Evolutionary conservation across 768 basidiomycete genomes (phyloP).

Genomic region (Boletus rubescentipes): DNA sequence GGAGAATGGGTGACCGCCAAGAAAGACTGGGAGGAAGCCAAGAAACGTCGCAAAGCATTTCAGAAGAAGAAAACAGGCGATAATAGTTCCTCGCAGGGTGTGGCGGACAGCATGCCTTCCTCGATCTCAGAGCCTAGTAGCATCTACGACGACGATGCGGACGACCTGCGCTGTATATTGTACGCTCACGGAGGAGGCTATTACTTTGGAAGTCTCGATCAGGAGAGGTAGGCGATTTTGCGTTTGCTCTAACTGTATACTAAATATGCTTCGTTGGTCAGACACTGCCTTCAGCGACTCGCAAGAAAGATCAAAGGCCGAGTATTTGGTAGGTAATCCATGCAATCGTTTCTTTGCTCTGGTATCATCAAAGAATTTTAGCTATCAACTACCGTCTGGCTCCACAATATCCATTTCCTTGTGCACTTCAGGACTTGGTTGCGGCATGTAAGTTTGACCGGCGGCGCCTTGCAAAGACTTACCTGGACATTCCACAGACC

Average conservation of each 20-base stretch:
- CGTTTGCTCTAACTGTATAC: conserved; percentile 1
- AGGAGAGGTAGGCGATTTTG: conserved; percentile 51
- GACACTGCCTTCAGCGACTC: conserved; percentile 75
- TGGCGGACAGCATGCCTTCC: conserved; percentile 14
- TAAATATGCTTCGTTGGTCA: conserved; percentile 23
- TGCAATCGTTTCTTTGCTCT: background rate
- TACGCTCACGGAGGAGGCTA: conserved; percentile 85
- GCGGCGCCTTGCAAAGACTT: background rate
- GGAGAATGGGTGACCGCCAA: conserved; percentile 86
- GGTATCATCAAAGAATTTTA: conserved; percentile 30
- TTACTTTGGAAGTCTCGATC: conserved; percentile 80
- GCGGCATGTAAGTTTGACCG: conserved; percentile 67
- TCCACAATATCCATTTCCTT: conserved; percentile 96
- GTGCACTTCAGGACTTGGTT: conserved; percentile 83
- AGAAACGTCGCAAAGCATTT: conserved; percentile 52
- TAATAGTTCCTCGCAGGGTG: conserved; percentile 8
- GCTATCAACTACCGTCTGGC: conserved; percentile 85
- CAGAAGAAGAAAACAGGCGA: conserved; percentile 32
- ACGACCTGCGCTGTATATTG: conserved; percentile 81
- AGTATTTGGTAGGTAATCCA: conserved; percentile 59
- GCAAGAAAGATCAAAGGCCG: conserved; percentile 93
- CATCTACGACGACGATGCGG: conserved; percentile 69
- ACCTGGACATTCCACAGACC: conserved; percentile 44
- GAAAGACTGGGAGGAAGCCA: conserved; percentile 77
- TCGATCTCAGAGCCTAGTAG: conserved; percentile 33